A percentile compares a stretch with the other conserved stretches of the same genome.
Conservation (phyloP, 495 filamentous ascomycete genomes). For the Trichoderma erinaceum region DNA sequence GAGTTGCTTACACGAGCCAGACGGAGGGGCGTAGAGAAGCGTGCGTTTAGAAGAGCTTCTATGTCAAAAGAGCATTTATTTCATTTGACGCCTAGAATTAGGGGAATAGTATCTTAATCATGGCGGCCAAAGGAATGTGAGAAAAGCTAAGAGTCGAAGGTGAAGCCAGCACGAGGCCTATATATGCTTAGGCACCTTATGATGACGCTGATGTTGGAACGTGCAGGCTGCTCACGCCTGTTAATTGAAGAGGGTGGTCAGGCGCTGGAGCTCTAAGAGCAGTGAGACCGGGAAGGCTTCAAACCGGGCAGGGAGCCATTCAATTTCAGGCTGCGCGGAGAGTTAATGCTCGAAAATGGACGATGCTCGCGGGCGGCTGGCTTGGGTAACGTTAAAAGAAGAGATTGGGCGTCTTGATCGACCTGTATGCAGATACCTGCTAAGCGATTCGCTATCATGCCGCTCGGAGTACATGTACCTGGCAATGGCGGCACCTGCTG, state of each 20-base stretch:
- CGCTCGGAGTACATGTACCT: neutral
- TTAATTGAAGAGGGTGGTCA: neutral
- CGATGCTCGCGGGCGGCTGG: neutral
- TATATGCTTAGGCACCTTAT: neutral
- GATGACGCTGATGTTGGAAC: conserved; percentile 3
- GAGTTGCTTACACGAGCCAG: neutral
- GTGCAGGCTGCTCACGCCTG: conserved; percentile 2
- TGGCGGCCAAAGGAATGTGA: neutral
- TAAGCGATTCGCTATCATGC: neutral
- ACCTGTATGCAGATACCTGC: neutral
- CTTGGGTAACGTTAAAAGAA: neutral
- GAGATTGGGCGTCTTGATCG: neutral
- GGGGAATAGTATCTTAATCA: neutral
- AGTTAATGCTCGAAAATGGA: neutral
- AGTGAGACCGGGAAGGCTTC: neutral
- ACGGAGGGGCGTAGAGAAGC: neutral
- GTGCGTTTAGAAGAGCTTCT: neutral
- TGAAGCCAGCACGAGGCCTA: neutral
- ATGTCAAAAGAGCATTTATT: neutral
- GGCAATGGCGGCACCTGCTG: no score
- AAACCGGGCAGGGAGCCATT: neutral
- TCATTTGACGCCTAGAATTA: neutral
- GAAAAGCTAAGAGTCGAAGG: neutral
- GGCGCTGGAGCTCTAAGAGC: neutral
- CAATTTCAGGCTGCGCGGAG: neutral